Evolutionary conservation across 768 basidiomycete species (phyloP), one percentile per base, ranked within the genome.

Genomic region (Calocybe cyanea): DNA sequence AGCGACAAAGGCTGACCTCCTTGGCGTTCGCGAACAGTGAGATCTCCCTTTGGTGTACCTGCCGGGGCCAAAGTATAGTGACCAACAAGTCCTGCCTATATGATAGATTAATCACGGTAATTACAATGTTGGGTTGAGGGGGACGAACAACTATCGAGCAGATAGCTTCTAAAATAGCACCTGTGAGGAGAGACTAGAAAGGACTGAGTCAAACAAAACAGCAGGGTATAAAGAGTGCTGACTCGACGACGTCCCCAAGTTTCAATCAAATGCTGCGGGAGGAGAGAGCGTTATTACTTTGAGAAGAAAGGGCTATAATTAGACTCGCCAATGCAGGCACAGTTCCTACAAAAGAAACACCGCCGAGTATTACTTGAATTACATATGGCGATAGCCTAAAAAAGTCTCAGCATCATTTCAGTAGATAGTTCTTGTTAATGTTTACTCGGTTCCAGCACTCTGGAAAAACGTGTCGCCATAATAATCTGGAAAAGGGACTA

Each of bases 401-500:
- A 43, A 11, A 18, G 13, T 24, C 4, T 19, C 13, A 47, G 45
- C 18, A 33, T 23, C 15, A 37, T 19, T 15, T 1, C 28, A 9
- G 9, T 15, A 41, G 14, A 20, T 10, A 21, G 13, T 2, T 28
- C 11, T 28, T 28, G 11, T 4, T 6, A n/a, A 25, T 35, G 30
- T 20, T 50, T 56, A 81, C 80, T 70, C 54, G 11, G 83, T 85
- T 36, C 84, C 82, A 14, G 85, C 81, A 49, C 75, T 81, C 63
- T 84, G 66, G 71, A 90, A 92, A 73, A 89, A 89, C 0, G 81
- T 85, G 47, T 87, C 83, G 14, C 86, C 84, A 56, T 86, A 87
- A 61, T 87, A 87, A 58, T 87, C 84, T 85, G 51, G n/a, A 24
- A 37, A 18, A 36, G 24, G 28, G 13, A 31, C 4, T 14, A 28